These are phyloP conservation scores for Rhizophora apiculata DNA, from an alignment of 345 rosid species.

Conservation along the genomic window DNA sequence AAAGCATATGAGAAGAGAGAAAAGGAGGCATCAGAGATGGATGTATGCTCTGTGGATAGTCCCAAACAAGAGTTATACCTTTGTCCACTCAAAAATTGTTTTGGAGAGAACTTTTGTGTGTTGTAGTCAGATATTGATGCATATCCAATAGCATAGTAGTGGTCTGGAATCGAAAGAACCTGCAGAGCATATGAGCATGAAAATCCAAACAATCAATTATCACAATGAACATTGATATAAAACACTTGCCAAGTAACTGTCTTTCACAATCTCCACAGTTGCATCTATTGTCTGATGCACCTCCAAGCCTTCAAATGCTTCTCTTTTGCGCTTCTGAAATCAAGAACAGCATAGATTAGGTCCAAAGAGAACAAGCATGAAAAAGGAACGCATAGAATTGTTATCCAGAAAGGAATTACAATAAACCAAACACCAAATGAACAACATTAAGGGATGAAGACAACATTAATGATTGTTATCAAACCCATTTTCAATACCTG, in stretches of 20 bases:
- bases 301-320: slow-evolving; percentile 55
- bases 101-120: slow-evolving; percentile 65
- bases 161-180: slow-evolving; percentile 88
- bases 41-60: not conserved
- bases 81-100: slow-evolving; percentile 68
- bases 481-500: not conserved
- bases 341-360: slow-evolving; percentile 12
- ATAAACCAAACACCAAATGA: not conserved
- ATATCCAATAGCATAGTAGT: slow-evolving; percentile 67
- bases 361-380: slow-evolving; percentile 14
- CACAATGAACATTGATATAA: slow-evolving; percentile 4
- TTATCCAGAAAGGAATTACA: not conserved
- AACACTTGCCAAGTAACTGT: slow-evolving; percentile 79
- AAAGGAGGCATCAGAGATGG: not conserved
- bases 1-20: not conserved
- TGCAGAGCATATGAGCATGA: slow-evolving; percentile 27
- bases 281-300: slow-evolving; percentile 72
- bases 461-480: not conserved
- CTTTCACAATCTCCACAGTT: slow-evolving; percentile 91
- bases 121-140: slow-evolving; percentile 82
- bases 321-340: slow-evolving; percentile 75
- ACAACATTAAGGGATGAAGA: not conserved
- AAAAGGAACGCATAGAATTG: not conserved
- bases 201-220: slow-evolving; percentile 10
- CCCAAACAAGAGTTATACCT: slow-evolving; percentile 40